Conservation (phyloP, 345 rosid species). For the Bruguiera sexangula region DNA sequence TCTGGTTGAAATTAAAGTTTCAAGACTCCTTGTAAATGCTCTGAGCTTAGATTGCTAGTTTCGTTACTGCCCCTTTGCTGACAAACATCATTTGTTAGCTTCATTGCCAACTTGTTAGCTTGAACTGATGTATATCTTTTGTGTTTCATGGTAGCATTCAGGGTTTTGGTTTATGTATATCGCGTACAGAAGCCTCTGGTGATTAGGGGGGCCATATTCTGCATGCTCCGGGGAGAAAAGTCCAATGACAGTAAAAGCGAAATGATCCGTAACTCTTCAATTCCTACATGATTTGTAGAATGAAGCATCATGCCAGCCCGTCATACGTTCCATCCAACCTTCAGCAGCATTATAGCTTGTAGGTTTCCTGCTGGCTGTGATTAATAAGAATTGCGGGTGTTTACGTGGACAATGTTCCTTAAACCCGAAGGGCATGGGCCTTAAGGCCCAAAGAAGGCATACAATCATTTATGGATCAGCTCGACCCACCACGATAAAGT, state of each 20-base stretch:
- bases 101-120: conserved; percentile 12
- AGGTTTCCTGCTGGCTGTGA: too few relatives aligned
- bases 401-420: too few relatives aligned
- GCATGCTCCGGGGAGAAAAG: not conserved
- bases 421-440: too few relatives aligned
- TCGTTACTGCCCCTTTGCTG: conserved; percentile 19
- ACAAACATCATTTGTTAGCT: conserved; percentile 5
- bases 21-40: conserved; percentile 18
- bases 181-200: conserved; percentile 16
- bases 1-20: not conserved
- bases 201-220: not conserved
- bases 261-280: too few relatives aligned
- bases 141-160: conserved; percentile 9
- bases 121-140: conserved; percentile 21
- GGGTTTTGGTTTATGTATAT: conserved; percentile 34
- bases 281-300: too few relatives aligned
- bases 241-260: conserved; percentile 1
- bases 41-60: conserved; percentile 18
- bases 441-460: too few relatives aligned
- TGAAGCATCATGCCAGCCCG: too few relatives aligned
- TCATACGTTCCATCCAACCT: too few relatives aligned
- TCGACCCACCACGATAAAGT: too few relatives aligned
- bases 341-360: too few relatives aligned
- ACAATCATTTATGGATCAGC: too few relatives aligned
- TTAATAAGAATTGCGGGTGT: too few relatives aligned